Evolutionary conservation across 495 filamentous ascomycete genomes (phyloP).

Genomic region (Thermochaetoides thermophila): DNA sequence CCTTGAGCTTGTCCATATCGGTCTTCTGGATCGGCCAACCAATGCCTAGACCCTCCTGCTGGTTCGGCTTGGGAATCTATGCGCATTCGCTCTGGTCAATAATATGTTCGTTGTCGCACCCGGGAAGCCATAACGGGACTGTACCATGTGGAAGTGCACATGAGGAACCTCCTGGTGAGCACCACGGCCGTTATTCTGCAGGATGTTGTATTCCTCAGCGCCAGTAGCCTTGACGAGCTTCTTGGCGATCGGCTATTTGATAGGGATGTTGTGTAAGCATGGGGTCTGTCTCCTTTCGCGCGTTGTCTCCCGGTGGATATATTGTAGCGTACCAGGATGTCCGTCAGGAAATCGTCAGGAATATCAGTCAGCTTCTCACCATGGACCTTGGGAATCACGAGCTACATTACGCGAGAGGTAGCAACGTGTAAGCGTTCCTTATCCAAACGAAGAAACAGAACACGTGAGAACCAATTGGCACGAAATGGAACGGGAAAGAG

Average conservation of each 20-base stretch:
- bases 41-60: slow-evolving; percentile 63
- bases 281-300: too few species aligned
- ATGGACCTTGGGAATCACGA: slow-evolving; percentile 94
- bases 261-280: too few species aligned
- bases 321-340: slow-evolving; percentile 68
- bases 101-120: too few species aligned
- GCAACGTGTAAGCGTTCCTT: background rate
- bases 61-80: slow-evolving; percentile 90
- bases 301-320: too few species aligned
- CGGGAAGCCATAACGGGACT: too few species aligned
- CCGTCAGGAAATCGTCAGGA: slow-evolving; percentile 72
- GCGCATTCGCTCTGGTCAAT: slow-evolving; percentile 2
- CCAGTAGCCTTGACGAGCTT: slow-evolving; percentile 66
- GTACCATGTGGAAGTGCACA: slow-evolving; percentile 95
- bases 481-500: background rate
- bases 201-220: slow-evolving; percentile 71
- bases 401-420: slow-evolving; percentile 33
- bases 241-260: slow-evolving; percentile 62
- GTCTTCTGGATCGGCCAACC: slow-evolving; percentile 61
- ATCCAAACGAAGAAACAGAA: background rate
- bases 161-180: slow-evolving; percentile 95
- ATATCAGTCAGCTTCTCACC: slow-evolving; percentile 86
- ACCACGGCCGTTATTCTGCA: slow-evolving; percentile 89
- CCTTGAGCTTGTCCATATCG: slow-evolving; percentile 77
- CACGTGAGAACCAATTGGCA: too few species aligned